phyloP scores from a whole-genome alignment of 257 asterid species.

The Salvia hispanica region DNA sequence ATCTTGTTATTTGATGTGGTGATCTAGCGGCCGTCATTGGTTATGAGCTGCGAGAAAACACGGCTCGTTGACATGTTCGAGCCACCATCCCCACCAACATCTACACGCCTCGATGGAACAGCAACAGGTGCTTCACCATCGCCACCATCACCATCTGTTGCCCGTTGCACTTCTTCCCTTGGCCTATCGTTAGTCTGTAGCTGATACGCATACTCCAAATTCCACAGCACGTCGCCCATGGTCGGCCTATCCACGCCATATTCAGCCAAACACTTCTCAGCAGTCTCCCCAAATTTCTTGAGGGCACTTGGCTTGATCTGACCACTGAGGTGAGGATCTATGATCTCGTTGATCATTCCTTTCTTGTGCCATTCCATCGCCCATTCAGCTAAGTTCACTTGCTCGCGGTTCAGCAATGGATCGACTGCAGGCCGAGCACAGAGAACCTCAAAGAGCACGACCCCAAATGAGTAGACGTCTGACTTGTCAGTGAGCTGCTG shows the following conservation, averaged over 20 bases:
- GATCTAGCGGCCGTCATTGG: conserved; percentile 62
- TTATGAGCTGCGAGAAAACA: conserved; percentile 81
- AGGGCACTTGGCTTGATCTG: conserved; percentile 54
- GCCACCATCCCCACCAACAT: conserved; percentile 33
- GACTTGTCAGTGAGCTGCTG: conserved; percentile 7
- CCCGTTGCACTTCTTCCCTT: conserved; percentile 27
- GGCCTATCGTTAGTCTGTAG: conserved; percentile 53
- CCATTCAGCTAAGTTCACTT: conserved; percentile 73
- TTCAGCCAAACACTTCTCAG: conserved; percentile 73
- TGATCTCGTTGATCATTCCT: conserved; percentile 55
- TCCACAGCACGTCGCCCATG: conserved; percentile 83
- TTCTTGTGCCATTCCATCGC: conserved; percentile 68
- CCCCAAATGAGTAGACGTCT: conserved; percentile 78
- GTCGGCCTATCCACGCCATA: conserved; percentile 76
- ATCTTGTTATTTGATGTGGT: background rate
- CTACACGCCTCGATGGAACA: conserved; percentile 24
- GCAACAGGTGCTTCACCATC: conserved; percentile 29
- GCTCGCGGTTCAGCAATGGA: conserved; percentile 53
- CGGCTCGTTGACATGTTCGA: conserved; percentile 62
- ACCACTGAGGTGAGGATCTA: conserved; percentile 45
- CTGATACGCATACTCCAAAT: conserved; percentile 69
- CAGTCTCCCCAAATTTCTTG: conserved; percentile 60
- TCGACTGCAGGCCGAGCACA: conserved; percentile 80
- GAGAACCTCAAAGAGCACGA: conserved; percentile 66
- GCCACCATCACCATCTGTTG: background rate